Evolutionary conservation across 2,329 filamentous ascomycete species (phyloP).

Genomic region (Pezicula carpinea): DNA sequence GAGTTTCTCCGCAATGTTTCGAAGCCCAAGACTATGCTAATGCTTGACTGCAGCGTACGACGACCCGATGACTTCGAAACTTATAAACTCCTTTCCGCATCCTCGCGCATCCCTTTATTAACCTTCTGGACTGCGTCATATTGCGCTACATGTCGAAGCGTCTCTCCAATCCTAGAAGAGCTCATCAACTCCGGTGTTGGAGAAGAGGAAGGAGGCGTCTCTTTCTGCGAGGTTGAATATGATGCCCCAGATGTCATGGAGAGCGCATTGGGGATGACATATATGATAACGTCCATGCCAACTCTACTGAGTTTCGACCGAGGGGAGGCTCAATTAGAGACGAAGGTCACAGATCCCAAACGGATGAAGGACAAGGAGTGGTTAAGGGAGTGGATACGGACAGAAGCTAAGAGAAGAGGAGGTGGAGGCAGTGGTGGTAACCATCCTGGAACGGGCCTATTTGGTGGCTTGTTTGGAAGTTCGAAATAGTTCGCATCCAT

Average conservation of each 20-base stretch:
- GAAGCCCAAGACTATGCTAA: background rate
- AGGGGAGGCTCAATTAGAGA: conserved; percentile 45
- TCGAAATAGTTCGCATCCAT: conserved; percentile 13
- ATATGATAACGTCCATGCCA: conserved; percentile 55
- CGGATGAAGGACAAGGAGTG: conserved; percentile 45
- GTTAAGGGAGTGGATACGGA: conserved; percentile 49
- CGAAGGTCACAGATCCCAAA: conserved; percentile 45
- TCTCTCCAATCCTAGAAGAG: conserved; percentile 43
- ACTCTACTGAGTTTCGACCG: conserved; percentile 54
- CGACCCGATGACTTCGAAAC: conserved; percentile 49
- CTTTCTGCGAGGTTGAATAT: conserved; percentile 49
- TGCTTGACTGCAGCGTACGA: conserved; percentile 42
- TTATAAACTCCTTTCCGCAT: conserved; percentile 50
- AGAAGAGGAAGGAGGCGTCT: conserved; percentile 51
- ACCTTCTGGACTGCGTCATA: conserved; percentile 58
- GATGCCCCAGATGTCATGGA: conserved; percentile 54
- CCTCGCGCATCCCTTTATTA: conserved; percentile 49
- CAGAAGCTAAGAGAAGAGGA: conserved; percentile 43
- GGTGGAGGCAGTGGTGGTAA: conserved; percentile 40
- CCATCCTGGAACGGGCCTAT: conserved; percentile 34
- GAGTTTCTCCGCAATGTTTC: background rate
- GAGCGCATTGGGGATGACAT: conserved; percentile 43
- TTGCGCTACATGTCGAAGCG: conserved; percentile 48
- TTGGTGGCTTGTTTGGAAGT: conserved; percentile 33
- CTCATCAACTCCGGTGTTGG: conserved; percentile 44